Percentiles rank a stretch among this genome's conserved stretches.
Conservation (phyloP, 768 basidiomycete genomes). For the Termitomyces titanicus region DNA sequence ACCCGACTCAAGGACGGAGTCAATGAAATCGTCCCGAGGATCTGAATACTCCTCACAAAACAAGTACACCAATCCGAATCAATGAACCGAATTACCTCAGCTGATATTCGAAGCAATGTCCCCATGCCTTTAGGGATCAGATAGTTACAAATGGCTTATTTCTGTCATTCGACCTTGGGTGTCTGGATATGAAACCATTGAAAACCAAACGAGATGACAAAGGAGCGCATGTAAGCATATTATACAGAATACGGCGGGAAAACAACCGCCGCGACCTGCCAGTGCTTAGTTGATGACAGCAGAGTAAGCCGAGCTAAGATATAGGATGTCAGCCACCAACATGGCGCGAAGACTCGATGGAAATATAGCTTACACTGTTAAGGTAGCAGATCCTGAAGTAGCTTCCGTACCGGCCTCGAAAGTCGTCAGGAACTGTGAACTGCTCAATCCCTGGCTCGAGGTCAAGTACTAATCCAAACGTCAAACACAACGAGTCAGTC, state of each 20-base stretch:
- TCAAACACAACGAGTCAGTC: not conserved
- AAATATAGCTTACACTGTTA: constrained; percentile 44
- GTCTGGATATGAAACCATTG: not conserved
- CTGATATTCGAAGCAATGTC: too few species aligned
- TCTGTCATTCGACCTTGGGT: too few species aligned
- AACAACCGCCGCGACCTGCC: too few species aligned
- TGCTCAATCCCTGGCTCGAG: constrained; percentile 36
- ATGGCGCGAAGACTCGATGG: not conserved
- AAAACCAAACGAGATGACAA: not conserved
- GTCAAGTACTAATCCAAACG: constrained; percentile 43
- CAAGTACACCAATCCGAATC: too few species aligned
- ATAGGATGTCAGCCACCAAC: not conserved
- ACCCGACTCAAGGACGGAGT: too few species aligned
- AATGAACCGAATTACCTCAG: too few species aligned
- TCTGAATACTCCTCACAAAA: too few species aligned
- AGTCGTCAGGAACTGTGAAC: constrained; percentile 54
- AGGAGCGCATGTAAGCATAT: not conserved
- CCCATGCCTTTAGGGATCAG: too few species aligned
- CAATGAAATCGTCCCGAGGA: too few species aligned
- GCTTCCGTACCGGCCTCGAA: constrained; percentile 65
- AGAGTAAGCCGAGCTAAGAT: not conserved
- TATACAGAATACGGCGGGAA: not conserved
- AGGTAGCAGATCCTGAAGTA: constrained; percentile 50
- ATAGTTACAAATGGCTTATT: too few species aligned
- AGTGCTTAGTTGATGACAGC: not conserved